Percentiles rank a stretch among this genome's conserved stretches.
phyloP scores from a whole-genome alignment of 1,139 yeast species.

The Candida sanyaensis region DNA sequence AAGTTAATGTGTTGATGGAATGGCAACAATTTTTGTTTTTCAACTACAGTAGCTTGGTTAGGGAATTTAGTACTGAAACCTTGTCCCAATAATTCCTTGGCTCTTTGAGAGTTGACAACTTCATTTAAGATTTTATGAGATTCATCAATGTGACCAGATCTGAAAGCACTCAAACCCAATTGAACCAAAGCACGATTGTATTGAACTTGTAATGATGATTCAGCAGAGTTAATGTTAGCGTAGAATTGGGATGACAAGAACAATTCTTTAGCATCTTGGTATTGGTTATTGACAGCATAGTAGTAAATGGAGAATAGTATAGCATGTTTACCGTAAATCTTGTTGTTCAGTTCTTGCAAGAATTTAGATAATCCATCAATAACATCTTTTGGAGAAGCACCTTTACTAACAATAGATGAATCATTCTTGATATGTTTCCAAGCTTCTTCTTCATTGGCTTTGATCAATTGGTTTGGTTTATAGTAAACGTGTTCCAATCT shows the following conservation, averaged over 20 bases:
- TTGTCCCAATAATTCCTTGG: conserved; percentile 93
- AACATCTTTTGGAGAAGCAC: conserved; percentile 42
- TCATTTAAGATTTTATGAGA: conserved; percentile 88
- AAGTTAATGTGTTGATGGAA: conserved; percentile 98
- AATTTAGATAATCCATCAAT: conserved; percentile 66
- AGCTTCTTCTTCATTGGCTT: conserved; percentile 67
- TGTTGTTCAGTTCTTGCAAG: conserved; percentile 65
- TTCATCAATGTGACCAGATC: conserved; percentile 83
- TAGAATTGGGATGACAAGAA: conserved; percentile 84
- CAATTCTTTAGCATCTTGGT: conserved; percentile 83
- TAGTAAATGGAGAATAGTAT: conserved; percentile 85
- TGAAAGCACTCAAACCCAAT: conserved; percentile 94
- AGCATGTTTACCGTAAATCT: conserved; percentile 78
- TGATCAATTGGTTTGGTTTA: conserved; percentile 80
- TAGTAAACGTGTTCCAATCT: conserved; percentile 92
- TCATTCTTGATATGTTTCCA: conserved; percentile 53
- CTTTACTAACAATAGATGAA: conserved; percentile 36
- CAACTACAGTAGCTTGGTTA: conserved; percentile 57
- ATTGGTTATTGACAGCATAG: conserved; percentile 85
- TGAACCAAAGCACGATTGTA: conserved; percentile 96
- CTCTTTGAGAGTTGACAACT: conserved; percentile 81
- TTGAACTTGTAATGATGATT: conserved; percentile 82
- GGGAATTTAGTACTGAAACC: conserved; percentile 74
- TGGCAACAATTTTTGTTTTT: conserved; percentile 86
- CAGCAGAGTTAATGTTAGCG: conserved; percentile 79